Percentiles rank a stretch among this genome's conserved stretches.
phyloP scores from a whole-genome alignment of 1,284 basidiomycete species.

The Apiotrichum sp. region DNA sequence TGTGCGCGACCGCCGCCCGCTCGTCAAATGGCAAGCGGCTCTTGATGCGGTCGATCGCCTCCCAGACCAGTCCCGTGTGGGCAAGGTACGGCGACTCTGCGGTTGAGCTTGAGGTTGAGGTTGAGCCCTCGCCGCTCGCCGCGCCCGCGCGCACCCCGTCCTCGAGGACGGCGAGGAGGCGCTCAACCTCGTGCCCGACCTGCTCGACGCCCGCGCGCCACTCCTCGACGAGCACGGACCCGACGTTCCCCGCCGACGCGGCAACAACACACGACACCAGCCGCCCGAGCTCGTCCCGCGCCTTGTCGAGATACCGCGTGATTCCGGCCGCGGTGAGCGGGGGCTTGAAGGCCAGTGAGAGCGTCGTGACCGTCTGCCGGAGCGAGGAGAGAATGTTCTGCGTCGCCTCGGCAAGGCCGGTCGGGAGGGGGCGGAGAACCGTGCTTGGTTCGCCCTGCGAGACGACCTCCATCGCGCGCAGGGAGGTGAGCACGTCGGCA shows the following conservation, averaged over 20 bases:
- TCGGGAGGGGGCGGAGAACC: constrained; percentile 11
- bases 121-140: background rate
- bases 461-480: constrained; percentile 4
- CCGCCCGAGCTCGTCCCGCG: constrained; percentile 27
- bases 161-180: constrained; percentile 24
- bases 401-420: constrained; percentile 25
- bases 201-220: constrained; percentile 28
- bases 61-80: constrained; percentile 41
- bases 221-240: constrained; percentile 22
- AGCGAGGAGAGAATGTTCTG: constrained; percentile 21
- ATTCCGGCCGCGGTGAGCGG: constrained; percentile 33
- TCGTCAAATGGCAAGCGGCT: constrained; percentile 23
- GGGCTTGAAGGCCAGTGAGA: constrained; percentile 40
- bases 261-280: constrained; percentile 29
- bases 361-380: constrained; percentile 26
- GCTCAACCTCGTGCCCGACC: constrained; percentile 21
- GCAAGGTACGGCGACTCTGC: constrained; percentile 25
- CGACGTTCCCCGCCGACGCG: constrained; percentile 10
- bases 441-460: background rate
- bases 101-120: background rate
- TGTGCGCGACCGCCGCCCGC: constrained; percentile 21
- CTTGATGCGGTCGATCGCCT: constrained; percentile 27
- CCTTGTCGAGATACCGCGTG: constrained; percentile 28
- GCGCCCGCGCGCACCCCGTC: constrained; percentile 6
- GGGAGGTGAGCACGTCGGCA: background rate